Percentiles rank a stretch among this genome's conserved stretches.
phyloP scores from a whole-genome alignment of 2,329 filamentous ascomycete species.

The Pseudogymnoascus sp. region DNA sequence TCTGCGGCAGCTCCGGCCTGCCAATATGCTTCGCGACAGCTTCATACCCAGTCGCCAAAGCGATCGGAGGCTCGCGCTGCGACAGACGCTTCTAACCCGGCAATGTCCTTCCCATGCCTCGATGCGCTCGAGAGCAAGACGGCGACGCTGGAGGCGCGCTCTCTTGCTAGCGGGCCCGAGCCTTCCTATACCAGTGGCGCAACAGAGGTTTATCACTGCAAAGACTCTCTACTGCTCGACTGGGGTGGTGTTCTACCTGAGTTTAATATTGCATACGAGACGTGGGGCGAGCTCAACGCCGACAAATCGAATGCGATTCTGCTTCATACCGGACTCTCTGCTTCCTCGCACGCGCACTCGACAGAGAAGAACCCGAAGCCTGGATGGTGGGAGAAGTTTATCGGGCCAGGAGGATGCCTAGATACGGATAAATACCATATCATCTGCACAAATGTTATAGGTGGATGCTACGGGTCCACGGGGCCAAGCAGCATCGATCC shows the following conservation, averaged over 20 bases:
- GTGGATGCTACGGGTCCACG: constrained; percentile 92
- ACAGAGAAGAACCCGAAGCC: constrained; percentile 79
- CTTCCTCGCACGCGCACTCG: constrained; percentile 94
- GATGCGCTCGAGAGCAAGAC: constrained; percentile 76
- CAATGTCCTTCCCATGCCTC: constrained; percentile 83
- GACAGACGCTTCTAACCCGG: constrained; percentile 59
- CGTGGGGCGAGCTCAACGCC: constrained; percentile 75
- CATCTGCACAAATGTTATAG: constrained; percentile 94
- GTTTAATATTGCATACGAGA: constrained; percentile 87
- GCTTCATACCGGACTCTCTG: constrained; percentile 86
- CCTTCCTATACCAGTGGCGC: constrained; percentile 87
- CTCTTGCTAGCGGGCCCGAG: constrained; percentile 71
- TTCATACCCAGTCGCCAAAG: constrained; percentile 19
- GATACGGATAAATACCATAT: constrained; percentile 90
- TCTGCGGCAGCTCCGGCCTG: constrained; percentile 6
- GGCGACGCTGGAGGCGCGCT: constrained; percentile 59
- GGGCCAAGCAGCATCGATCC: constrained; percentile 85
- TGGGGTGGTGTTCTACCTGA: constrained; percentile 90
- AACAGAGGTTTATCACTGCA: constrained; percentile 69
- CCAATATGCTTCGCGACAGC: constrained; percentile 16
- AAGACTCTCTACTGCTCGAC: constrained; percentile 71
- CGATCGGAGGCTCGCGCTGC: constrained; percentile 15
- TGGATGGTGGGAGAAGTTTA: constrained; percentile 99
- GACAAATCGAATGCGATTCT: constrained; percentile 84
- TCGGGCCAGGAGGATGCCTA: constrained; percentile 74